Evolutionary conservation across 2,329 filamentous ascomycete genomes (phyloP).

Genomic region (Arthrinium phaeospermum): DNA sequence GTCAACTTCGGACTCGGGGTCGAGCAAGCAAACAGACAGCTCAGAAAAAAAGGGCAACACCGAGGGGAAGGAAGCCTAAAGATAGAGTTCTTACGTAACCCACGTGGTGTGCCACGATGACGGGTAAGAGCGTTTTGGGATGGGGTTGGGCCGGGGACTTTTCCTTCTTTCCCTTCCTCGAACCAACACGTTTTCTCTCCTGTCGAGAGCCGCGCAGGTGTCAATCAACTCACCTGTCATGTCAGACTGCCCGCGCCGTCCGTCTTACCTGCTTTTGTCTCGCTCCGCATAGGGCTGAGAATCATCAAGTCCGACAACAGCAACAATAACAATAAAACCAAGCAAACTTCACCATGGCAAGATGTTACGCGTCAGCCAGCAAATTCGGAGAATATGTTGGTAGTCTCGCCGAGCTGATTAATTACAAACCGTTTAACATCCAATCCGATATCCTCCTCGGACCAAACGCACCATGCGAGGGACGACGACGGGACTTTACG

Average conservation of each 20-base stretch:
- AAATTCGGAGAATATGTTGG: not conserved
- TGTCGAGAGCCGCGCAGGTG: not conserved
- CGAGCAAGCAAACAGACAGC: not conserved
- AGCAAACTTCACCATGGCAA: not conserved
- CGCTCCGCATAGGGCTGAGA: not conserved
- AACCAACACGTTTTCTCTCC: not conserved
- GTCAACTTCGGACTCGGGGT: not conserved
- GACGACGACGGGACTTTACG: too few relatives aligned
- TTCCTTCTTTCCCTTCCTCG: not conserved
- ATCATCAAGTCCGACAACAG: not conserved
- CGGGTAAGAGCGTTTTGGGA: not conserved
- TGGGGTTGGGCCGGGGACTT: not conserved
- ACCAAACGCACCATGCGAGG: not conserved
- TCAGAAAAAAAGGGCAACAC: not conserved
- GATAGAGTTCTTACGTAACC: slow-evolving; percentile 17
- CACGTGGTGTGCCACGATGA: slow-evolving; percentile 12
- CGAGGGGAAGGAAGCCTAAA: not conserved
- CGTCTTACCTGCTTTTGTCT: not conserved
- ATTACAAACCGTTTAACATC: not conserved
- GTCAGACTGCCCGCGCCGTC: slow-evolving; percentile 1
- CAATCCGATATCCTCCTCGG: not conserved
- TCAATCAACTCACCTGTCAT: not conserved
- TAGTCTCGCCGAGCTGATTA: not conserved
- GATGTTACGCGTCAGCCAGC: not conserved
- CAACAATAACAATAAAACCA: not conserved